phyloP scores from a whole-genome alignment of 306 rosid genomes.

The Vigna angularis region DNA sequence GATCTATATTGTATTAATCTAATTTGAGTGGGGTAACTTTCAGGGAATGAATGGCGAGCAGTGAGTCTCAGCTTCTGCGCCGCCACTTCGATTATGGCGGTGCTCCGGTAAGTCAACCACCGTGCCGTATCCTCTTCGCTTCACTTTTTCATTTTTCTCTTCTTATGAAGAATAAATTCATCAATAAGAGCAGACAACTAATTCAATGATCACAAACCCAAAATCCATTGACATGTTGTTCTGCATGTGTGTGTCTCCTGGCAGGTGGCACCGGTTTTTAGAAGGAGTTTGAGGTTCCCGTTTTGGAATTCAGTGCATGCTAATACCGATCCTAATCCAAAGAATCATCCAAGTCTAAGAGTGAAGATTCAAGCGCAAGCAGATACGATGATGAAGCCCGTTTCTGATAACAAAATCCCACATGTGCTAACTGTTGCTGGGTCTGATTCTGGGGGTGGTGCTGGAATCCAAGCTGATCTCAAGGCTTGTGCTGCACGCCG shows the following conservation, averaged over 20 bases:
- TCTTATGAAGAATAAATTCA: background rate
- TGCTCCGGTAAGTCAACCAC: background rate
- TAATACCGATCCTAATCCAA: background rate
- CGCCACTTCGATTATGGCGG: background rate
- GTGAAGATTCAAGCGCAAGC: background rate
- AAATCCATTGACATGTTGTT: background rate
- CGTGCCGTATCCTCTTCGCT: background rate
- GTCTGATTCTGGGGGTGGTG: constrained; percentile 93
- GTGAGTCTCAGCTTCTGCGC: background rate
- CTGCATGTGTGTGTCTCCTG: background rate
- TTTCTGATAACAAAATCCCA: constrained; percentile 54
- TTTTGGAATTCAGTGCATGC: background rate
- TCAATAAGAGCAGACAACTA: background rate
- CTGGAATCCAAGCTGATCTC: constrained; percentile 95
- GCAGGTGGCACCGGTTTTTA: background rate
- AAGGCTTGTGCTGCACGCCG: constrained; percentile 86
- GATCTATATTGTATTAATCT: too few relatives aligned
- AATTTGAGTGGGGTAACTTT: background rate
- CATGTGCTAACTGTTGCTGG: constrained; percentile 88
- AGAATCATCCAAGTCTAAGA: background rate
- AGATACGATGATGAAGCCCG: background rate
- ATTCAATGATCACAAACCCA: background rate
- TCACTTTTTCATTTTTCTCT: background rate
- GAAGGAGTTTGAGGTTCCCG: background rate
- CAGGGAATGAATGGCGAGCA: background rate